Percentiles rank a stretch among this genome's conserved stretches.
Conservation (phyloP, 495 filamentous ascomycete species). For the Talaromyces wortmannii region DNA sequence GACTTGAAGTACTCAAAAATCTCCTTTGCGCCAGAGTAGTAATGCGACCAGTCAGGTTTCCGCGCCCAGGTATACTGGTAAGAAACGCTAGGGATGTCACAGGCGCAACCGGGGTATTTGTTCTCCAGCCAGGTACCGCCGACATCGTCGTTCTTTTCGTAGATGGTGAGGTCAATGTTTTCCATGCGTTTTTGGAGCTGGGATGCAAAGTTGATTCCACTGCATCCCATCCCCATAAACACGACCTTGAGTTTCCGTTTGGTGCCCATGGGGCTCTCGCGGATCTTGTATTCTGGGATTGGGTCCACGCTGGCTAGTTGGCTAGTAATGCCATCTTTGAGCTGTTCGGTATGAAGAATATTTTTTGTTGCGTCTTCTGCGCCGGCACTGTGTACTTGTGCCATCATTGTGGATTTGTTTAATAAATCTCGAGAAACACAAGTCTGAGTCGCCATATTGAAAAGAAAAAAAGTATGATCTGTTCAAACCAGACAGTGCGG, state of each 20-base stretch:
- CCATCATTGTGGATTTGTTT: no score
- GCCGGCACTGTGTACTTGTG: no score
- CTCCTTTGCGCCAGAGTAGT: slow-evolving; percentile 47
- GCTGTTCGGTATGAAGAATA: no score
- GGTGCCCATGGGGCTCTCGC: slow-evolving; percentile 13
- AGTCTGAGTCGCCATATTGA: no score
- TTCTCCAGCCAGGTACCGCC: slow-evolving; percentile 37
- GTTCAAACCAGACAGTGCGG: no score
- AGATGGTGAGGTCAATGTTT: slow-evolving; percentile 18
- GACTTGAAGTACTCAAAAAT: slow-evolving; percentile 49
- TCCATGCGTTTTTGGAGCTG: slow-evolving; percentile 15
- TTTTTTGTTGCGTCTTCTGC: no score
- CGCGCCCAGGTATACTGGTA: slow-evolving; percentile 30
- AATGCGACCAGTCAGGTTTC: slow-evolving; percentile 48
- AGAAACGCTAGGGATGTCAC: slow-evolving; percentile 20
- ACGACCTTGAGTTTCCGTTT: slow-evolving; percentile 26
- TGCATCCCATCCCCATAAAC: slow-evolving; percentile 32
- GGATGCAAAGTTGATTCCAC: slow-evolving; percentile 25
- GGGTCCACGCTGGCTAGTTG: no score
- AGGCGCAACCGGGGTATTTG: slow-evolving; percentile 24
- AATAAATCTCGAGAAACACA: no score
- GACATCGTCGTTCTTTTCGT: slow-evolving; percentile 30
- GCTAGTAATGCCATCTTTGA: no score
- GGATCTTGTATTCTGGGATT: background rate
- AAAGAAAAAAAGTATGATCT: no score